phyloP scores from a whole-genome alignment of 176 grass and related monocot genomes.

The Saccharum spontaneum region DNA sequence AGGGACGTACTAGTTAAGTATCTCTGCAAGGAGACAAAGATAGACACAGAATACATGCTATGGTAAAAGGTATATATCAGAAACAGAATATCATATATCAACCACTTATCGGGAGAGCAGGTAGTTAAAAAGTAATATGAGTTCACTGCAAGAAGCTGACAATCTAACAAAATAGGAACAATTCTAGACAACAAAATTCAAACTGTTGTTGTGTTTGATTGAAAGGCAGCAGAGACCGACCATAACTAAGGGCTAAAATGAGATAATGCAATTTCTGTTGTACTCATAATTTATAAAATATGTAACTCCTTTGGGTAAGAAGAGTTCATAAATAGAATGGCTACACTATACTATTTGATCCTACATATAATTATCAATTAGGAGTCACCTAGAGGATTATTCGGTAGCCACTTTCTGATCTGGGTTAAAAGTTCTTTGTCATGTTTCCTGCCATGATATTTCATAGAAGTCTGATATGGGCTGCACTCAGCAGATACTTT shows the following conservation, averaged over 20 bases:
- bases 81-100: not conserved
- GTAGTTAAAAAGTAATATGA: conserved; percentile 4
- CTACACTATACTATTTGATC: not conserved
- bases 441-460: conserved; percentile 43
- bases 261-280: not conserved
- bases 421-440: conserved; percentile 52
- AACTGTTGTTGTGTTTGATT: not conserved
- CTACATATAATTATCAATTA: conserved; percentile 20
- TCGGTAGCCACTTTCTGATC: conserved; percentile 48
- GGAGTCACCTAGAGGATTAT: conserved; percentile 39
- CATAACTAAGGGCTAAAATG: not conserved
- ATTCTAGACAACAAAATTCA: not conserved
- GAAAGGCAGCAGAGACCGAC: not conserved
- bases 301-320: not conserved
- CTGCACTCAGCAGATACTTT: conserved; percentile 38
- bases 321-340: not conserved
- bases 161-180: not conserved
- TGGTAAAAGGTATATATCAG: not conserved
- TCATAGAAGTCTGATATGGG: too few relatives aligned
- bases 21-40: not conserved
- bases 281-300: not conserved
- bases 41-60: not conserved
- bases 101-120: not conserved
- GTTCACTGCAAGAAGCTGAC: not conserved
- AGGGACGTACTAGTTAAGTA: conserved; percentile 9